These are phyloP conservation scores for Alternaria incomplexa DNA, from an alignment of 2,329 filamentous ascomycete species.

Conservation along the genomic window DNA sequence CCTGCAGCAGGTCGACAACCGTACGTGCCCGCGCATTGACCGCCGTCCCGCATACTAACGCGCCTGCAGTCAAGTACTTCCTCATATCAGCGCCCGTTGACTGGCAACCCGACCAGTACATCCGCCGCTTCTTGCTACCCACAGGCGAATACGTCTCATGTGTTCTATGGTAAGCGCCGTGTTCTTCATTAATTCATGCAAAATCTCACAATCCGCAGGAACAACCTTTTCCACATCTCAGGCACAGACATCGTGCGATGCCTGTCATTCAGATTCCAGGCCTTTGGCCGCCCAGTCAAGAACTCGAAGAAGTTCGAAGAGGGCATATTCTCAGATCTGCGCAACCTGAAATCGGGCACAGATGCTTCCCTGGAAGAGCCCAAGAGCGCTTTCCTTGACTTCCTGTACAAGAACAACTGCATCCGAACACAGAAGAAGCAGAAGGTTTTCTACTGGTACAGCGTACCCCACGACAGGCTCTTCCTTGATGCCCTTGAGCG, in stretches of 20 bases:
- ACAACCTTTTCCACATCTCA: conserved; percentile 98
- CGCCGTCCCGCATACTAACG: conserved; percentile 38
- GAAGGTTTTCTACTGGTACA: conserved; percentile 99
- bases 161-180: conserved; percentile 75
- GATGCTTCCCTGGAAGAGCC: conserved; percentile 98
- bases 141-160: conserved; percentile 99
- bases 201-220: conserved; percentile 62
- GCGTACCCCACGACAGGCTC: conserved; percentile 94
- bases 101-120: conserved; percentile 96
- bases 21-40: conserved; percentile 62
- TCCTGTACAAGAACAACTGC: conserved; percentile 99
- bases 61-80: conserved; percentile 89
- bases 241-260: conserved; percentile 99
- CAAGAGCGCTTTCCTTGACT: conserved; percentile 97
- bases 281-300: conserved; percentile 96
- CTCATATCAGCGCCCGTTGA: conserved; percentile 98
- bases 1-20: conserved; percentile 96
- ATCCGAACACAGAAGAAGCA: conserved; percentile 99
- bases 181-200: neutral
- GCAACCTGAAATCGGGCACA: conserved; percentile 97
- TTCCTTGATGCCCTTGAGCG: conserved; percentile 97
- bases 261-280: conserved; percentile 96
- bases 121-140: conserved; percentile 90
- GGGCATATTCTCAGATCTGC: conserved; percentile 97
- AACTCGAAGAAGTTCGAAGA: conserved; percentile 99